Conservation (phyloP, 345 rosid species). For the Stellera chamaejasme region DNA sequence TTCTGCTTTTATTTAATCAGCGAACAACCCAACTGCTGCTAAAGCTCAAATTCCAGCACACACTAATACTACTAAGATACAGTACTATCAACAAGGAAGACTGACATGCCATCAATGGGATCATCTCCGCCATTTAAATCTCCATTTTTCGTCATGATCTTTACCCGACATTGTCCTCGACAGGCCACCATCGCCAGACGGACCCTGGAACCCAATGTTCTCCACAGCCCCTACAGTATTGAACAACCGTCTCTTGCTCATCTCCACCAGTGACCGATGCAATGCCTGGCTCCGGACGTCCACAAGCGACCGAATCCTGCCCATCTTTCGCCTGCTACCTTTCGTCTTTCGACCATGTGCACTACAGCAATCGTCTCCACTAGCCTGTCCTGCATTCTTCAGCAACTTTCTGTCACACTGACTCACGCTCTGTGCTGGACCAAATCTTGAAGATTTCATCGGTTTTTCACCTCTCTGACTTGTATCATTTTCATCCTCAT, state of each 20-base stretch:
- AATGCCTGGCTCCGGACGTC: slow-evolving; percentile 70
- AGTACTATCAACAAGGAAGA: slow-evolving; percentile 6
- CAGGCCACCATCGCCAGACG: slow-evolving; percentile 1
- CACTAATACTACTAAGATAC: slow-evolving; percentile 3
- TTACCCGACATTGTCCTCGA: slow-evolving; percentile 2
- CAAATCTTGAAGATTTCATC: slow-evolving; percentile 31
- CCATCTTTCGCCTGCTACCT: slow-evolving; percentile 23
- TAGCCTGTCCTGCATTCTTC: no score
- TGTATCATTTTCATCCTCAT: slow-evolving; percentile 30
- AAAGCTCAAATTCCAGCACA: background rate
- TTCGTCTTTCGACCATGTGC: slow-evolving; percentile 11
- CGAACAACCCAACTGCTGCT: no score
- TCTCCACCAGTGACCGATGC: slow-evolving; percentile 67
- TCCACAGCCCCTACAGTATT: slow-evolving; percentile 60
- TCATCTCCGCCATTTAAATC: slow-evolving; percentile 1
- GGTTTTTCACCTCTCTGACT: slow-evolving; percentile 18
- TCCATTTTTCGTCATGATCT: slow-evolving; percentile 14
- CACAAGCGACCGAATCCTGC: slow-evolving; percentile 41
- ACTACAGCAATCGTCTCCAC: background rate
- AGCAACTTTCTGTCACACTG: no score
- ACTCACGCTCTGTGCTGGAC: slow-evolving; percentile 22
- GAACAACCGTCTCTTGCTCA: slow-evolving; percentile 57
- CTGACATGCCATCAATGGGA: background rate
- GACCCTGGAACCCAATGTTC: slow-evolving; percentile 46
- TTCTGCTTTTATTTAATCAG: no score